Conservation (phyloP, 2,329 filamentous ascomycete genomes). For the Graphilbum sp. region DNA sequence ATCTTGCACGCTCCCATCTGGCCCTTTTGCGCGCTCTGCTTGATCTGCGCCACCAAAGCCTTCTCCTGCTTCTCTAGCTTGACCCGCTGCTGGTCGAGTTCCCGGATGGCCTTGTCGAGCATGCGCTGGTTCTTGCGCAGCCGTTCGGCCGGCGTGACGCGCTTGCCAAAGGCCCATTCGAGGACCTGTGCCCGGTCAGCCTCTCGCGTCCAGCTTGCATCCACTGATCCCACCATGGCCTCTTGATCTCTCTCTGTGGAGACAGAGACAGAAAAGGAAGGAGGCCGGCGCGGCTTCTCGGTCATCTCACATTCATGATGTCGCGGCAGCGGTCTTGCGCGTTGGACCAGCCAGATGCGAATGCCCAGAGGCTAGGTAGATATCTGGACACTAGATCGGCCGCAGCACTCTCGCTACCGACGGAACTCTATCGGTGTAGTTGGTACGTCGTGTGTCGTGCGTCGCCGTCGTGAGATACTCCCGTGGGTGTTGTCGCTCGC, state of each 20-base stretch:
- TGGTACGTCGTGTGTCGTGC: neutral
- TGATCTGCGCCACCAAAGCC: constrained; percentile 89
- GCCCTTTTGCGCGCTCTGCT: constrained; percentile 93
- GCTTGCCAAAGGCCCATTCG: constrained; percentile 98
- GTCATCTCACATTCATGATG: constrained; percentile 5
- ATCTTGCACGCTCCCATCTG: constrained; percentile 99
- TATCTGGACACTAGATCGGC: too few species aligned
- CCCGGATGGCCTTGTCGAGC: constrained; percentile 91
- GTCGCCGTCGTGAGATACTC: too few species aligned
- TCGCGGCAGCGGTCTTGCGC: too few species aligned
- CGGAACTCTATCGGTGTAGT: too few species aligned
- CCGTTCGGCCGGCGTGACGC: constrained; percentile 90
- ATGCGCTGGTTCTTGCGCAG: constrained; percentile 89
- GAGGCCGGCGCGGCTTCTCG: too few species aligned
- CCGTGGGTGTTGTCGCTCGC: too few species aligned
- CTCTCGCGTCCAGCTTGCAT: neutral
- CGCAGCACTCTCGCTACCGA: too few species aligned
- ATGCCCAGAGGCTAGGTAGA: too few species aligned
- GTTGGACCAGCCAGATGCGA: too few species aligned
- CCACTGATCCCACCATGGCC: too few species aligned
- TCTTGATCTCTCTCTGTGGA: too few species aligned
- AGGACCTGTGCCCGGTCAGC: constrained; percentile 49
- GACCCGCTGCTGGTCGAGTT: constrained; percentile 83
- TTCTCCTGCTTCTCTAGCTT: constrained; percentile 99
- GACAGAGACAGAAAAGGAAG: too few species aligned